A percentile compares a stretch with the other conserved stretches of the same genome.
phyloP scores from a whole-genome alignment of 345 rosid species.

The Ceriops zippeliana region DNA sequence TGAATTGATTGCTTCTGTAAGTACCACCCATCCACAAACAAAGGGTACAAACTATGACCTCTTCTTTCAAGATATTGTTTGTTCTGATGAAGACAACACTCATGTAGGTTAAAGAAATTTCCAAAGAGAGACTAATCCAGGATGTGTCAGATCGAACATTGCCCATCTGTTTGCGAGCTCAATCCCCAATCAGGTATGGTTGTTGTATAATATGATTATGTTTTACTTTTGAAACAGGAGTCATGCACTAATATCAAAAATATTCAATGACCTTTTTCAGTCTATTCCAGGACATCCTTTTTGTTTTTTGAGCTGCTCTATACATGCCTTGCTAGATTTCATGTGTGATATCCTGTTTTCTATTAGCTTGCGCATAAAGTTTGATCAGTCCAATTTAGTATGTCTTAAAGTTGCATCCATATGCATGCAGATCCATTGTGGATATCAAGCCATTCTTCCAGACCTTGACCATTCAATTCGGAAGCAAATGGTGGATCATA shows the following conservation, averaged over 20 bases:
- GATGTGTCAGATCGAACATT: slow-evolving; percentile 63
- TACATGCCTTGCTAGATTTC: too few relatives aligned
- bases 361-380: background rate
- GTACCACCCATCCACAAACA: slow-evolving; percentile 20
- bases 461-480: slow-evolving; percentile 73
- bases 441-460: slow-evolving; percentile 68
- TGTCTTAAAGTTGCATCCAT: slow-evolving; percentile 12
- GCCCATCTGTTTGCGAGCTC: slow-evolving; percentile 73
- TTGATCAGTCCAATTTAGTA: background rate
- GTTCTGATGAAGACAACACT: slow-evolving; percentile 3
- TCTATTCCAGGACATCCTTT: too few relatives aligned
- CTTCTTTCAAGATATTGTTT: background rate
- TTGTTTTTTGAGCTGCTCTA: too few relatives aligned
- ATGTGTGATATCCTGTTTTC: background rate
- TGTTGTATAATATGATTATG: too few relatives aligned
- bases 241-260: too few relatives aligned
- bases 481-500: slow-evolving; percentile 85
- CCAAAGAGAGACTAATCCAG: slow-evolving; percentile 39
- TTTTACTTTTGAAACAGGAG: too few relatives aligned
- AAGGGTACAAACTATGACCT: background rate
- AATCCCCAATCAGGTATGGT: slow-evolving; percentile 56
- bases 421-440: slow-evolving; percentile 49
- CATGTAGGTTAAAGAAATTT: slow-evolving; percentile 58
- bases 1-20: slow-evolving; percentile 64
- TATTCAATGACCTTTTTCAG: too few relatives aligned